Conservation (phyloP, 345 rosid genomes). For the Bruguiera sexangula region DNA sequence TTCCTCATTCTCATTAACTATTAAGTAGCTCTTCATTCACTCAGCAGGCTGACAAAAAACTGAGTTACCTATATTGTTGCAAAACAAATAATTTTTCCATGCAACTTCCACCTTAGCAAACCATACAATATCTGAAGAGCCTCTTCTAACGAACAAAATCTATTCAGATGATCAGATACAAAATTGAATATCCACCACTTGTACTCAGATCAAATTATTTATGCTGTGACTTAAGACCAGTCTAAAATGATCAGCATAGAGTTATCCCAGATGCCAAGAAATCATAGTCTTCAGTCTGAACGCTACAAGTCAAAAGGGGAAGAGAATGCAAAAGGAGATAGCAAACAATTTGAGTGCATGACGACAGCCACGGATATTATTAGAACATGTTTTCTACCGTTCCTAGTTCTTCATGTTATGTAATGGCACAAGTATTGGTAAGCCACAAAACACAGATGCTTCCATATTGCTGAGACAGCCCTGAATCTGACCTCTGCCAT, state of each 20-base stretch:
- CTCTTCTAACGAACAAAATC: slow-evolving; percentile 25
- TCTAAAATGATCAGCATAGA: background rate
- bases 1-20: slow-evolving; percentile 13
- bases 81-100: slow-evolving; percentile 4
- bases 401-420: slow-evolving; percentile 18
- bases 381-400: slow-evolving; percentile 12
- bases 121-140: slow-evolving; percentile 16
- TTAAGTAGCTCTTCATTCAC: slow-evolving; percentile 14
- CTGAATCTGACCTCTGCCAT: slow-evolving; percentile 25
- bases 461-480: slow-evolving; percentile 18
- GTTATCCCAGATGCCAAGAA: background rate
- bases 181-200: background rate
- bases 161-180: background rate
- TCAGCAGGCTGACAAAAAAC: slow-evolving; percentile 13
- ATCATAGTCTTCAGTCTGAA: slow-evolving; percentile 4
- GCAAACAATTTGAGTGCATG: slow-evolving; percentile 10
- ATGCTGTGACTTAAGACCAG: background rate
- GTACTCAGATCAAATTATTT: background rate
- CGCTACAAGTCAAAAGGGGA: background rate
- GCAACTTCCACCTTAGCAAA: slow-evolving; percentile 3
- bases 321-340: background rate
- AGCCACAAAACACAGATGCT: slow-evolving; percentile 22
- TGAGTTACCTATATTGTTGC: background rate
- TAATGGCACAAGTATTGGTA: slow-evolving; percentile 13
- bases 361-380: slow-evolving; percentile 3